Conservation (phyloP, 345 rosid genomes). For the Ceriops zippeliana region DNA sequence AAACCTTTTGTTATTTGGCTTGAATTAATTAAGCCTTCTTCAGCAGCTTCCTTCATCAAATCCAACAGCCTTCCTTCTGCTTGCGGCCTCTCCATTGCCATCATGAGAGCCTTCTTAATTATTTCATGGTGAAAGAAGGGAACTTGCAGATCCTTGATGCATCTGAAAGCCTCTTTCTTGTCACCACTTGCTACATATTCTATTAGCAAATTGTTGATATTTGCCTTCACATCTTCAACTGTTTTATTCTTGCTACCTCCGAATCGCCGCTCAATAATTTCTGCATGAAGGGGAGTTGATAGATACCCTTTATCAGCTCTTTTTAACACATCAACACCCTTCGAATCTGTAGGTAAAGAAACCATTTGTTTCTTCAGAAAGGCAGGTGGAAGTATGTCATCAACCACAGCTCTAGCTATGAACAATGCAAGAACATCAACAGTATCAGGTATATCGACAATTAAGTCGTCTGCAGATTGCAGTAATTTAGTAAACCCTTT, state of each 20-base stretch:
- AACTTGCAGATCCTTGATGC: slow-evolving; percentile 75
- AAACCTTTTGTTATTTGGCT: slow-evolving; percentile 82
- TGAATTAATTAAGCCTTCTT: slow-evolving; percentile 68
- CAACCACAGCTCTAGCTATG: slow-evolving; percentile 81
- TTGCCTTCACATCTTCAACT: slow-evolving; percentile 73
- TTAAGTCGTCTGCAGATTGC: slow-evolving; percentile 71
- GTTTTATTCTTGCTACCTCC: slow-evolving; percentile 72
- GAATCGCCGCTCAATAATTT: slow-evolving; percentile 73
- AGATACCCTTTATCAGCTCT: slow-evolving; percentile 75
- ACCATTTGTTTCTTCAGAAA: slow-evolving; percentile 59
- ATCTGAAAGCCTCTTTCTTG: slow-evolving; percentile 67
- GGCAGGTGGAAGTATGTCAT: slow-evolving; percentile 79
- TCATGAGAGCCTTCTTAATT: slow-evolving; percentile 59
- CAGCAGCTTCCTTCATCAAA: slow-evolving; percentile 56
- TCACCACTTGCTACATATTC: slow-evolving; percentile 73
- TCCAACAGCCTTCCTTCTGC: slow-evolving; percentile 54
- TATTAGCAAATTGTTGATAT: slow-evolving; percentile 55
- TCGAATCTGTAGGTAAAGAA: slow-evolving; percentile 40
- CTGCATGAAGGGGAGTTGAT: slow-evolving; percentile 75
- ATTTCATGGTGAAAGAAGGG: slow-evolving; percentile 89
- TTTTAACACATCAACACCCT: slow-evolving; percentile 58
- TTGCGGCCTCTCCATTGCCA: slow-evolving; percentile 71
- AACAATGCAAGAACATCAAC: slow-evolving; percentile 74
- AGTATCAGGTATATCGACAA: slow-evolving; percentile 73
- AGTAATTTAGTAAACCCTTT: slow-evolving; percentile 66